These are phyloP conservation scores for Blastomyces gilchristii DNA, from an alignment of 2,329 filamentous ascomycete genomes.

Conservation along the genomic window DNA sequence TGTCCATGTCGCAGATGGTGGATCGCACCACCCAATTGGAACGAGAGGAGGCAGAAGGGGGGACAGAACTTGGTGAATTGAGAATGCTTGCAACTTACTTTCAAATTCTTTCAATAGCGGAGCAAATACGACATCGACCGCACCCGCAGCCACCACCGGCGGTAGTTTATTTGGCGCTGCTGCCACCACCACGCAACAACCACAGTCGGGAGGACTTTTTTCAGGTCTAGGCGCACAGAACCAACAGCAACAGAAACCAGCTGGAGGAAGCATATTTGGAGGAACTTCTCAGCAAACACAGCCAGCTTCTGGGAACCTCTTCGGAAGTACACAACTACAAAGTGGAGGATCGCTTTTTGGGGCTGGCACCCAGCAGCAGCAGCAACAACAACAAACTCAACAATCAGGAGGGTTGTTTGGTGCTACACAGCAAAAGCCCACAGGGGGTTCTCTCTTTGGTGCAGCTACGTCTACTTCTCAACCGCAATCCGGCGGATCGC, in stretches of 20 bases:
- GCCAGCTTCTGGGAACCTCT: slow-evolving; percentile 14
- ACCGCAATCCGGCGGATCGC: slow-evolving; percentile 14
- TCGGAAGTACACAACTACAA: slow-evolving; percentile 12
- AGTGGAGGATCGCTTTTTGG: slow-evolving; percentile 8
- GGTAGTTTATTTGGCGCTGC: slow-evolving; percentile 23
- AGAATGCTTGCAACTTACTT: slow-evolving; percentile 3
- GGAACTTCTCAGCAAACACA: slow-evolving; percentile 10
- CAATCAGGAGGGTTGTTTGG: slow-evolving; percentile 23
- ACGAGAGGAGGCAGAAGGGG: background rate
- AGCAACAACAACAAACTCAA: slow-evolving; percentile 16
- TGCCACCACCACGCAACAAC: slow-evolving; percentile 24
- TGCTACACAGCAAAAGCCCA: slow-evolving; percentile 17
- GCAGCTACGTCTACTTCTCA: slow-evolving; percentile 12
- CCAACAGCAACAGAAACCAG: slow-evolving; percentile 22
- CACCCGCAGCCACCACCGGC: background rate
- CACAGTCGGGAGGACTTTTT: slow-evolving; percentile 27
- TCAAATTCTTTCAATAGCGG: slow-evolving; percentile 5
- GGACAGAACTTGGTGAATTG: background rate
- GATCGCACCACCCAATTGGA: background rate
- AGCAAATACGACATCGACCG: slow-evolving; percentile 7
- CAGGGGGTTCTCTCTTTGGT: slow-evolving; percentile 20
- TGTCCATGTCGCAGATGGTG: background rate
- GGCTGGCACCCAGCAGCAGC: slow-evolving; percentile 12
- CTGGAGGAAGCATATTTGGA: slow-evolving; percentile 10
- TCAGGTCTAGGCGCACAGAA: slow-evolving; percentile 12